A percentile compares a stretch with the other conserved stretches of the same genome.
Evolutionary conservation across 2,329 filamentous ascomycete species (phyloP).

Genomic region (Colletotrichum sojae): DNA sequence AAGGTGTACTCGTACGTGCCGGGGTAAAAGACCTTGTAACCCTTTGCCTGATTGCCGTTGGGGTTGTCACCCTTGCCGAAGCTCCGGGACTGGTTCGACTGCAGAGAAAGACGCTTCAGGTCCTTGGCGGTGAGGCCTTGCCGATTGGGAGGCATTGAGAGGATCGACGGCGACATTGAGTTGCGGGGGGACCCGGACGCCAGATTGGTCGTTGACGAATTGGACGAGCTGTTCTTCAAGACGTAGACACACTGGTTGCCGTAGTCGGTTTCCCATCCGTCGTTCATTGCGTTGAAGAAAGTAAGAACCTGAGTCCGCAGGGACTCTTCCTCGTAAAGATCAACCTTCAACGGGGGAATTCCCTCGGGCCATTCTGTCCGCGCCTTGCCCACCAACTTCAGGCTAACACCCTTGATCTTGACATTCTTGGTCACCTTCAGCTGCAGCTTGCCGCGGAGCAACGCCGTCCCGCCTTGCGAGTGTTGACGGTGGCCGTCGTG

Average conservation of each 20-base stretch:
- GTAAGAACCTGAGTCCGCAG: slow-evolving; percentile 90
- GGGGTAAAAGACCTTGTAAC: slow-evolving; percentile 88
- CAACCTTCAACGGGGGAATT: slow-evolving; percentile 88
- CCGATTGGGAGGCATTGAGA: slow-evolving; percentile 47
- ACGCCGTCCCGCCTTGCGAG: slow-evolving; percentile 77
- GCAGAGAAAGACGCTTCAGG: slow-evolving; percentile 79
- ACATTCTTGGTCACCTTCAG: slow-evolving; percentile 88
- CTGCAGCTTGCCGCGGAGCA: slow-evolving; percentile 87
- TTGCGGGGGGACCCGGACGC: slow-evolving; percentile 34
- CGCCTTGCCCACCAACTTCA: slow-evolving; percentile 88
- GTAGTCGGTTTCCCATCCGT: slow-evolving; percentile 72
- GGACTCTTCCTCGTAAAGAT: slow-evolving; percentile 86
- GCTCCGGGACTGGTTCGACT: slow-evolving; percentile 86
- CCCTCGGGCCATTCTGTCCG: slow-evolving; percentile 97
- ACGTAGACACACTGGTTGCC: slow-evolving; percentile 74
- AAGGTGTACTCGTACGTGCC: slow-evolving; percentile 80
- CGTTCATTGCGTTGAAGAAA: slow-evolving; percentile 87
- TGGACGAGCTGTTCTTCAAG: slow-evolving; percentile 57
- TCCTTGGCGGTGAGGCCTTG: slow-evolving; percentile 61
- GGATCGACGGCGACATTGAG: slow-evolving; percentile 40
- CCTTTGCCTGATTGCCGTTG: slow-evolving; percentile 73
- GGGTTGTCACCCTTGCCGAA: slow-evolving; percentile 84
- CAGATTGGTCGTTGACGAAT: slow-evolving; percentile 51
- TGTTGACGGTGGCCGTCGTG: slow-evolving; percentile 71
- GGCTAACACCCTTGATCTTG: slow-evolving; percentile 91